Percentiles rank a stretch among this genome's conserved stretches.
Evolutionary conservation across 306 rosid species (phyloP).

Genomic region (Aeschynomene evenia): DNA sequence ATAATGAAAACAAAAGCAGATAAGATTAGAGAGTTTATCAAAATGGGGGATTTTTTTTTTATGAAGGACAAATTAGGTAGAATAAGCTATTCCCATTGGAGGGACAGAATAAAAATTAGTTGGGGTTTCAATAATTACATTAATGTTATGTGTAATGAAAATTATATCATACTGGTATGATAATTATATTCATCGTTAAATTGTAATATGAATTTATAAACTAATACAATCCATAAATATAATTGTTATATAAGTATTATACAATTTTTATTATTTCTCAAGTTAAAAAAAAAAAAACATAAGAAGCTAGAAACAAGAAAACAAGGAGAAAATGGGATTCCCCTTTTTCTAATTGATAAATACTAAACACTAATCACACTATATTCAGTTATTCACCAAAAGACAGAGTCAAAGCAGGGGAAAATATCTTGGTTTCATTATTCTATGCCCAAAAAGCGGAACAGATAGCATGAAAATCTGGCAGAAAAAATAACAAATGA

Average conservation of each 20-base stretch:
- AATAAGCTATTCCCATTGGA: conserved; percentile 10
- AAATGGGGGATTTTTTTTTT: background rate
- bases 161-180: too few relatives aligned
- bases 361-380: conserved; percentile 3
- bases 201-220: too few relatives aligned
- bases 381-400: background rate
- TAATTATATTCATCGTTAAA: too few relatives aligned
- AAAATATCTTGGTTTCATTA: background rate
- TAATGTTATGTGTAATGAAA: too few relatives aligned
- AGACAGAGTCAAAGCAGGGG: conserved; percentile 11
- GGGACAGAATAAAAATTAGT: background rate
- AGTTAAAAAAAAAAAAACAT: background rate
- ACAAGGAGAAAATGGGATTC: too few relatives aligned
- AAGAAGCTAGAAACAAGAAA: background rate
- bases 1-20: conserved; percentile 8
- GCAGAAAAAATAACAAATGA: background rate
- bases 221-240: too few relatives aligned
- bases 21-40: conserved; percentile 12
- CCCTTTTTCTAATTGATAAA: background rate
- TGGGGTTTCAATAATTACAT: too few relatives aligned
- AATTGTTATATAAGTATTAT: too few relatives aligned
- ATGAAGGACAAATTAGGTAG: background rate
- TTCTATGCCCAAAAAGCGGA: background rate
- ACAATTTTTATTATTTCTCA: too few relatives aligned
- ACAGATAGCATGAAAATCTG: background rate